A percentile compares a stretch with the other conserved stretches of the same genome.
phyloP scores from a whole-genome alignment of 1,284 basidiomycete species.

The Cutaneotrichosporon cavernicola region DNA sequence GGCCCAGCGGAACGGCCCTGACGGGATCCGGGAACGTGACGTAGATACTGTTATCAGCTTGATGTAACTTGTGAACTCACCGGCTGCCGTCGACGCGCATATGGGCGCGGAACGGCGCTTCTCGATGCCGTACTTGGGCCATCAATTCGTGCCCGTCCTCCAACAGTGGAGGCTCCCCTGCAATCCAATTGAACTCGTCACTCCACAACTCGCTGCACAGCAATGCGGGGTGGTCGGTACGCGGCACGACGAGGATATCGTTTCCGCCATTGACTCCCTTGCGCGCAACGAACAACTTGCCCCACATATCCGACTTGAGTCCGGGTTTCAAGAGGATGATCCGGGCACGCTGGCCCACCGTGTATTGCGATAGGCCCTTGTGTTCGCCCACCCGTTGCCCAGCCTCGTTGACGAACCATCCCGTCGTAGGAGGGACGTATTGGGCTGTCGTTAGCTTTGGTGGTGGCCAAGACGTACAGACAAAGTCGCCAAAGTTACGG shows the following conservation, averaged over 20 bases:
- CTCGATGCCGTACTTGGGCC: constrained; percentile 72
- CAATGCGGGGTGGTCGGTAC: constrained; percentile 66
- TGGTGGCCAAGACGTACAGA: constrained; percentile 59
- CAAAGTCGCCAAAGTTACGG: constrained; percentile 68
- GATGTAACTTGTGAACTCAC: not conserved
- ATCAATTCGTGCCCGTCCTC: constrained; percentile 55
- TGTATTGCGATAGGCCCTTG: constrained; percentile 79
- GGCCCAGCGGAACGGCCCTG: constrained; percentile 73
- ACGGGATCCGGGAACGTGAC: constrained; percentile 61
- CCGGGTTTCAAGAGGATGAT: constrained; percentile 62
- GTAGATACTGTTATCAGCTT: constrained; percentile 21
- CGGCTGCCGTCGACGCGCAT: constrained; percentile 30
- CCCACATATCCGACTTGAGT: constrained; percentile 56
- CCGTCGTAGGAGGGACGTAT: constrained; percentile 70
- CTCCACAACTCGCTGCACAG: constrained; percentile 58
- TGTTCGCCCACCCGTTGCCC: constrained; percentile 66
- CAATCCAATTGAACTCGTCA: constrained; percentile 69
- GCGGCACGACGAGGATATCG: constrained; percentile 71
- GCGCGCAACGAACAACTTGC: constrained; percentile 70
- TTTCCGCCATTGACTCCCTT: constrained; percentile 65
- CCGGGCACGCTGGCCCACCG: constrained; percentile 76
- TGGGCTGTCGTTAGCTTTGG: constrained; percentile 58
- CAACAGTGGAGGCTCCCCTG: constrained; percentile 60
- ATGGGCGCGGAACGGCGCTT: constrained; percentile 56
- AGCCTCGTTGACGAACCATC: constrained; percentile 62